Evolutionary conservation across 2,329 filamentous ascomycete genomes (phyloP).

Genomic region (Periconia macrospinosa): DNA sequence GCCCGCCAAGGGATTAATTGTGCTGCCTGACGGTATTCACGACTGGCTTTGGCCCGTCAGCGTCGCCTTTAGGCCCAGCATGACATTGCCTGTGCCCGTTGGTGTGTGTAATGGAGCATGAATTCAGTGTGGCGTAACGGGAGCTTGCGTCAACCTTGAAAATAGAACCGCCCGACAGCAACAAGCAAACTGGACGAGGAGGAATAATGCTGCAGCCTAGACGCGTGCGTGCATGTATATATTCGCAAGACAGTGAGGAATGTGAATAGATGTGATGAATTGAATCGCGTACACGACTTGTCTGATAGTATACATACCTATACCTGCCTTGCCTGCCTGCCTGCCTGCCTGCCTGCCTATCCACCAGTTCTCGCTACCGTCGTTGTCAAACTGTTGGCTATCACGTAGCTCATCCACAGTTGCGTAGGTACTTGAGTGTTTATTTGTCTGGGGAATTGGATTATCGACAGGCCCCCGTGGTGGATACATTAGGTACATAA

Average conservation of each 20-base stretch:
- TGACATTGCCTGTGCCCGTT: not conserved
- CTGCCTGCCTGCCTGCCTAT: not conserved
- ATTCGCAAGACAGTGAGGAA: not conserved
- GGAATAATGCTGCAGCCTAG: slow-evolving; percentile 29
- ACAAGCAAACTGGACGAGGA: not conserved
- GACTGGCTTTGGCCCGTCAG: not conserved
- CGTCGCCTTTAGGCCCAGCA: not conserved
- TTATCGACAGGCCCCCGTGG: slow-evolving; percentile 2
- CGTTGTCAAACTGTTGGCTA: too few species aligned
- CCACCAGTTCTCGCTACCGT: too few species aligned
- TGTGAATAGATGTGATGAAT: not conserved
- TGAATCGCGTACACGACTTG: not conserved
- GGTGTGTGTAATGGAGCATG: not conserved
- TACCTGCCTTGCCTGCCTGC: not conserved
- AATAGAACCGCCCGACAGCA: slow-evolving; percentile 9
- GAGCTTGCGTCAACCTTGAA: slow-evolving; percentile 36
- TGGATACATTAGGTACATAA: too few species aligned
- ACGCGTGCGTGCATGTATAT: slow-evolving; percentile 3
- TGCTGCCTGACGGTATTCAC: slow-evolving; percentile 32
- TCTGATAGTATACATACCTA: not conserved
- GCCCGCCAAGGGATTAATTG: slow-evolving; percentile 26
- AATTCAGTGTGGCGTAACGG: slow-evolving; percentile 27
- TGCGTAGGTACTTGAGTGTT: too few species aligned
- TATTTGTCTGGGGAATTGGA: too few species aligned
- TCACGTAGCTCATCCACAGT: too few species aligned